Percentiles rank a stretch among this genome's conserved stretches.
Evolutionary conservation across 2,329 filamentous ascomycete species (phyloP).

Genomic region (Xylariaceae sp.): DNA sequence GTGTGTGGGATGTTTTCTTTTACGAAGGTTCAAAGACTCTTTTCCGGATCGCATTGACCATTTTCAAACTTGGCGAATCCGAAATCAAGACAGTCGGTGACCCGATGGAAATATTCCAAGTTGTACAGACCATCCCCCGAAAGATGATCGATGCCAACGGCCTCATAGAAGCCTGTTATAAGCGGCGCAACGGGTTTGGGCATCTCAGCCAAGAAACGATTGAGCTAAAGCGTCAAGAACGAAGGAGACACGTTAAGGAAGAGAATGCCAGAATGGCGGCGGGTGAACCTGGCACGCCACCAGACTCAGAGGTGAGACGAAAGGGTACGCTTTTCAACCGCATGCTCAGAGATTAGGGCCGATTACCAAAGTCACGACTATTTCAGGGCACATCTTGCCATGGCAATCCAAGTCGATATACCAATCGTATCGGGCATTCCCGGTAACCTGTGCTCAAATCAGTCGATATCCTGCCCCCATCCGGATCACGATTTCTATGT

Average conservation of each 20-base stretch:
- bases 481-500: background rate
- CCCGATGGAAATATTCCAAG: constrained; percentile 92
- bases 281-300: constrained; percentile 30
- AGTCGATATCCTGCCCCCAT: background rate
- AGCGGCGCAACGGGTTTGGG: constrained; percentile 71
- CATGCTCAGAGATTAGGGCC: constrained; percentile 28
- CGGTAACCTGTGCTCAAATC: background rate
- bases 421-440: background rate
- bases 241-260: constrained; percentile 48
- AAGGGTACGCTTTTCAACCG: constrained; percentile 45
- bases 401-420: background rate
- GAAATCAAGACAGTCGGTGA: constrained; percentile 76
- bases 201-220: constrained; percentile 77
- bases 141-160: constrained; percentile 74
- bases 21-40: constrained; percentile 92
- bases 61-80: constrained; percentile 81
- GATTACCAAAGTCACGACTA: constrained; percentile 22
- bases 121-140: constrained; percentile 82
- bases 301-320: constrained; percentile 33
- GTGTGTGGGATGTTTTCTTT: constrained; percentile 94
- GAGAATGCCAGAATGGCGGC: constrained; percentile 37
- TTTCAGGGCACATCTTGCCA: background rate
- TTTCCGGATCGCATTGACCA: constrained; percentile 82
- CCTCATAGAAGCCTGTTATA: constrained; percentile 78
- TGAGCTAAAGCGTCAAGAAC: constrained; percentile 66